Conservation (phyloP, 2,329 filamentous ascomycete species). For the Microcyclosporella mali region DNA sequence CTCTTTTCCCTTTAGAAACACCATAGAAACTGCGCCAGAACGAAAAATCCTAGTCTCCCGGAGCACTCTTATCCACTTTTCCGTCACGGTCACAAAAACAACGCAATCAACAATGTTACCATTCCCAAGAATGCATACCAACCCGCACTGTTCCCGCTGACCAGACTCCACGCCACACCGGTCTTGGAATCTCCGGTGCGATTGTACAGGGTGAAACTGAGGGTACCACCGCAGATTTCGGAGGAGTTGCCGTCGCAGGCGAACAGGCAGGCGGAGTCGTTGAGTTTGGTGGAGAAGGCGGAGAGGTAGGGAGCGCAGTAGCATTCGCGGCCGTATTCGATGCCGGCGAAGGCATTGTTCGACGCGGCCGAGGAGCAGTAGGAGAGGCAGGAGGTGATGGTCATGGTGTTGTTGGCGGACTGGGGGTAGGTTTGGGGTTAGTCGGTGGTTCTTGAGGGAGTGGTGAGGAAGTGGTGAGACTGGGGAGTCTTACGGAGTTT, state of each 20-base stretch:
- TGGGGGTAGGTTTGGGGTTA: conserved; percentile 3
- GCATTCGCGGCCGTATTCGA: conserved; percentile 55
- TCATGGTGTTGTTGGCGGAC: conserved; percentile 43
- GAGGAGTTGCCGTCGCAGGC: conserved; percentile 50
- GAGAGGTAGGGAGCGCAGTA: conserved; percentile 52
- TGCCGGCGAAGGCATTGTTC: conserved; percentile 48
- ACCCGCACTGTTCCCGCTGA: neutral
- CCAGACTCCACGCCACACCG: conserved; percentile 15
- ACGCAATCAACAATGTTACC: conserved; percentile 1
- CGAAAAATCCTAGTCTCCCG: no score
- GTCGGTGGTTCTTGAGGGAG: neutral
- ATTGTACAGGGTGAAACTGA: conserved; percentile 33
- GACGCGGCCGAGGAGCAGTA: conserved; percentile 42
- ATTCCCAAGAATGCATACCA: conserved; percentile 4
- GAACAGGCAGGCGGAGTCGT: conserved; percentile 45
- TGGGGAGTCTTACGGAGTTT: conserved; percentile 31
- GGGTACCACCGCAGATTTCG: conserved; percentile 50
- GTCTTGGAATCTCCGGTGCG: conserved; percentile 19
- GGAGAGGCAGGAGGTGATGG: conserved; percentile 46
- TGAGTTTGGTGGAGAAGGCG: conserved; percentile 41
- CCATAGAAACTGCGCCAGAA: no score
- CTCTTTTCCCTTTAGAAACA: no score
- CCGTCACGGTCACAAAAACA: conserved; percentile 3
- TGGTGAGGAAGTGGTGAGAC: neutral
- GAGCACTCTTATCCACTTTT: neutral